Percentiles rank a stretch among this genome's conserved stretches.
phyloP scores from a whole-genome alignment of 345 rosid genomes.

The Linum tenue region DNA sequence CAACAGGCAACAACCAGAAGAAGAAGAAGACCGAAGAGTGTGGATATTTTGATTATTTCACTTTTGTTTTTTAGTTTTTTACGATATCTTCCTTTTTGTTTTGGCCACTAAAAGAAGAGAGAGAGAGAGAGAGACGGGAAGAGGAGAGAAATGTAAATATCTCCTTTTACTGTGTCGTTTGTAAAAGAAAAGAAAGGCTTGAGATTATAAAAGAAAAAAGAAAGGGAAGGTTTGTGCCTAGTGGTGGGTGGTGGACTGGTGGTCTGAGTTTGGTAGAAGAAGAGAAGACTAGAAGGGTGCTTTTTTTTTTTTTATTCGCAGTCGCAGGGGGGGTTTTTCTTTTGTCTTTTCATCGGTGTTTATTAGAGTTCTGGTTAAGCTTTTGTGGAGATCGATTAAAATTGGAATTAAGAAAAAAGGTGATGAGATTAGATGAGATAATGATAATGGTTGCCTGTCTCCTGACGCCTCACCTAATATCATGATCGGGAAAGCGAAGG shows the following conservation, averaged over 20 bases:
- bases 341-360: too few relatives aligned
- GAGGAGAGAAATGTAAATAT: slow-evolving; percentile 3
- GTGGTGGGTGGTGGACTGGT: not conserved
- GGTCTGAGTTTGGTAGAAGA: slow-evolving; percentile 6
- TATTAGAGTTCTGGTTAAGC: too few relatives aligned
- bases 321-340: too few relatives aligned
- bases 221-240: not conserved
- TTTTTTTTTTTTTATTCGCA: too few relatives aligned
- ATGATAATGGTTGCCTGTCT: too few relatives aligned
- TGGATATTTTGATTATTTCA: not conserved
- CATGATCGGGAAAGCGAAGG: not conserved
- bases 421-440: not conserved
- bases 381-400: too few relatives aligned
- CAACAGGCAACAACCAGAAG: not conserved
- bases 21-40: not conserved
- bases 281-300: not conserved
- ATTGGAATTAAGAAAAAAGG: not conserved
- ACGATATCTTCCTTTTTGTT: too few relatives aligned
- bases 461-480: too few relatives aligned
- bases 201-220: too few relatives aligned
- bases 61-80: too few relatives aligned
- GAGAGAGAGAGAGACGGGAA: not conserved
- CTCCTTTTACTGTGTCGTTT: slow-evolving; percentile 1
- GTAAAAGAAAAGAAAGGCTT: not conserved
- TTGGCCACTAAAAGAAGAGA: not conserved